Conservation (phyloP, 768 basidiomycete genomes). For the Neoboletus magnificus region DNA sequence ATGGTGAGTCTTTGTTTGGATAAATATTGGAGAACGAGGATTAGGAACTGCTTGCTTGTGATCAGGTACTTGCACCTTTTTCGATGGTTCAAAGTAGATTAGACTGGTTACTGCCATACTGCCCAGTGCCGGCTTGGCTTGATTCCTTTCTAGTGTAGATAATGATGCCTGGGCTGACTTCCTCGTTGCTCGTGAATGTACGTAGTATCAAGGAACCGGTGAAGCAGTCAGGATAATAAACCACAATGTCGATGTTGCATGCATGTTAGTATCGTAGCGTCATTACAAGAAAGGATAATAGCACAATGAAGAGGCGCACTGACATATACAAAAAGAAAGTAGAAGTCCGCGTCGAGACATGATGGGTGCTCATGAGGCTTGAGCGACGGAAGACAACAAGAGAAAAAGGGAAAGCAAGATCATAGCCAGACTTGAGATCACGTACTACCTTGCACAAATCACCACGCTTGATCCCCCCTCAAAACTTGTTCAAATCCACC, state of each 20-base stretch:
- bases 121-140: no score
- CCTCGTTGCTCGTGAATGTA: no score
- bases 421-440: background rate
- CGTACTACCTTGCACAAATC: background rate
- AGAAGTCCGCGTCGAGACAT: background rate
- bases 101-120: no score
- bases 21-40: no score
- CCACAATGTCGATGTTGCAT: background rate
- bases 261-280: background rate
- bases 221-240: background rate
- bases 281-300: background rate
- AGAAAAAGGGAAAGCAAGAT: background rate
- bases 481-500: slow-evolving; percentile 30
- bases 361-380: background rate
- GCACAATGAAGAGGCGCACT: background rate
- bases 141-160: no score
- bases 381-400: background rate
- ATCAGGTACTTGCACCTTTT: no score
- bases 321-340: background rate
- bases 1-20: no score
- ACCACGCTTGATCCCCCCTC: background rate
- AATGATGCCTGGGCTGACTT: no score
- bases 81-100: no score
- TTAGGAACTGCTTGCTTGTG: no score
- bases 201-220: background rate